Evolutionary conservation across 2,329 filamentous ascomycete genomes (phyloP).

Genomic region (Colletotrichum australisinense): DNA sequence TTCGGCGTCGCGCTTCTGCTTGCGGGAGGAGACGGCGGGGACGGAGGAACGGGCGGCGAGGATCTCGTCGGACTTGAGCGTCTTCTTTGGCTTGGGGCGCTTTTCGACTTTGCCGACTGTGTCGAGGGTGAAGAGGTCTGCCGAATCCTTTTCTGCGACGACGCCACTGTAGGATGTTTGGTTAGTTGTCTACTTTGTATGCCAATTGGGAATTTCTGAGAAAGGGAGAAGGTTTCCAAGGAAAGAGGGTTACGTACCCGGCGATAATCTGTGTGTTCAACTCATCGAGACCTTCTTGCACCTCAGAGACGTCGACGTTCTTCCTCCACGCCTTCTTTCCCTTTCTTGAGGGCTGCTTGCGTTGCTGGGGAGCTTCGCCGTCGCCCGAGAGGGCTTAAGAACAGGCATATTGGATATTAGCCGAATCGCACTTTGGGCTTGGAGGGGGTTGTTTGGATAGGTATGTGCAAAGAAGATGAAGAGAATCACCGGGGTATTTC

Average conservation of each 20-base stretch:
- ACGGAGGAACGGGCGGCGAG: constrained; percentile 86
- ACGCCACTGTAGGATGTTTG: constrained; percentile 72
- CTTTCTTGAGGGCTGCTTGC: constrained; percentile 91
- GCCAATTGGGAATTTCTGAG: not conserved
- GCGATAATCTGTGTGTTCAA: constrained; percentile 90
- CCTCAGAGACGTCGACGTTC: constrained; percentile 92
- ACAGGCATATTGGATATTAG: constrained; percentile 60
- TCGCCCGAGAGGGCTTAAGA: constrained; percentile 60
- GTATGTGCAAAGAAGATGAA: not conserved
- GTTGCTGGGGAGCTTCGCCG: constrained; percentile 77
- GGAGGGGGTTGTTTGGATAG: too few relatives aligned
- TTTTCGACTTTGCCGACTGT: constrained; percentile 76
- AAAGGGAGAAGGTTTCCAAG: not conserved
- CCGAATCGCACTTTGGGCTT: not conserved
- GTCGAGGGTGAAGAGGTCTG: constrained; percentile 88
- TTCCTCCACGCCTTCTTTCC: constrained; percentile 99
- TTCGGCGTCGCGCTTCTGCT: constrained; percentile 61
- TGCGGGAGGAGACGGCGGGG: constrained; percentile 81
- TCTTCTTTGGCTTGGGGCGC: constrained; percentile 76
- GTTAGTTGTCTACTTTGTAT: not conserved
- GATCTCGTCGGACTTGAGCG: constrained; percentile 91
- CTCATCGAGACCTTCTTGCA: constrained; percentile 84
- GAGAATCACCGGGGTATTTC: not conserved
- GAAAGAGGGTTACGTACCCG: constrained; percentile 69
- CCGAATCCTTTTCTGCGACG: constrained; percentile 83